phyloP scores from a whole-genome alignment of 495 filamentous ascomycete genomes.

The Aspergillus funiculosus region DNA sequence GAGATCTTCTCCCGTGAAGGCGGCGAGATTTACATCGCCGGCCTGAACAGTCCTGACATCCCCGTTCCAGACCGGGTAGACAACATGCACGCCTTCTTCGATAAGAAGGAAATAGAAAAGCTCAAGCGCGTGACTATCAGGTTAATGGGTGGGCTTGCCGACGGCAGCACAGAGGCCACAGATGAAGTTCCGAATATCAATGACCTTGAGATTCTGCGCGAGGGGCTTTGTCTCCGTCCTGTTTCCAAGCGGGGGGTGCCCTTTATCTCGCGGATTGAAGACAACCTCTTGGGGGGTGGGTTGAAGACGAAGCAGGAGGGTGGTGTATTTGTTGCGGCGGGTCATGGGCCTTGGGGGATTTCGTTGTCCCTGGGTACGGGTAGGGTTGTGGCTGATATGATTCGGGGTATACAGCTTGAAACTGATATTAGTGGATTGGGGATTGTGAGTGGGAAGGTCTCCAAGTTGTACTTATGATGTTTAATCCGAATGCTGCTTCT shows the following conservation, averaged over 20 bases:
- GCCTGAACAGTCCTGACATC: conserved; percentile 56
- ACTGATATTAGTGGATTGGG: conserved; percentile 47
- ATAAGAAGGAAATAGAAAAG: conserved; percentile 40
- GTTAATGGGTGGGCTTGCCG: conserved; percentile 44
- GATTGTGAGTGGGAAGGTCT: conserved; percentile 14
- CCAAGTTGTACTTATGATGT: conserved; percentile 3
- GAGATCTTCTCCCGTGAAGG: conserved; percentile 65
- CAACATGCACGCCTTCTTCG: conserved; percentile 40
- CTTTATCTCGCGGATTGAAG: conserved; percentile 51
- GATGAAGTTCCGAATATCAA: conserved; percentile 30
- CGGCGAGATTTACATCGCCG: conserved; percentile 67
- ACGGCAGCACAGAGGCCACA: conserved; percentile 14
- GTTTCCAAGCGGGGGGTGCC: conserved; percentile 57
- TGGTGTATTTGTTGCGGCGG: conserved; percentile 65
- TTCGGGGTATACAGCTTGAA: conserved; percentile 43
- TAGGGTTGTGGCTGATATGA: conserved; percentile 58
- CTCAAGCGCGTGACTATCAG: conserved; percentile 50
- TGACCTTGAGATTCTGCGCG: conserved; percentile 57
- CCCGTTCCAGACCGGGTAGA: conserved; percentile 50
- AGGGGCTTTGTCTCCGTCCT: conserved; percentile 68
- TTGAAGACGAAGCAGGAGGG: conserved; percentile 41
- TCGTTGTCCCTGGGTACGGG: conserved; percentile 59
- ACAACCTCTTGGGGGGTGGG: conserved; percentile 47
- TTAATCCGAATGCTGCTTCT: no score
- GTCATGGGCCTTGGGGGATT: conserved; percentile 73